Base-by-base conservation (phyloP, 352 stramenopile species). In the Phytophthora hibernalis region DNA sequence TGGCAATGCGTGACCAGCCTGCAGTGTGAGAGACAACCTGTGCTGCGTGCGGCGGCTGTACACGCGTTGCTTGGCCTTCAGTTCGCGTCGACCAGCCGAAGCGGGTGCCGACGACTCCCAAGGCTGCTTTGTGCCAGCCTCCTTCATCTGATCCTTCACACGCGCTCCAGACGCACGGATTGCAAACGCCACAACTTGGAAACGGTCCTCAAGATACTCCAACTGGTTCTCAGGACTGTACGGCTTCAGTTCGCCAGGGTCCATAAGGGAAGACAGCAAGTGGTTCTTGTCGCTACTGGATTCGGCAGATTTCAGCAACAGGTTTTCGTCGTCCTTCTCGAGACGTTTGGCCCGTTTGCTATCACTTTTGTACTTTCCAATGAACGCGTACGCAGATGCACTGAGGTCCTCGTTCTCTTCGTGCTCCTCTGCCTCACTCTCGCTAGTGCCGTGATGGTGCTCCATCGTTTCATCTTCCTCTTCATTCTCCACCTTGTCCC, bases 61-160 rank as follows among this genome's bases (percentile, higher is more conserved):
- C 38, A 97, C 78, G 22, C 85, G 81, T 65, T 94, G 81, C 77
- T 97, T 97, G 10, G 89, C 89, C 66, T 94, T 93, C 22, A 97
- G 79, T 54, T 97, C 89, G 11, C 89, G 73, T 30, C 83, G 72
- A 1, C 89, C 85, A 5, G 87, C 86, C 8, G 75, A 83, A 11
- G 84, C 82, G 5, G 85, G 67, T 12, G 80, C 74, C 5, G 79
- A 94, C 31, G 76, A 80, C 47, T 91, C 85, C 87, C 82, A 95
- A 7, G 83, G 85, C 62, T 92, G 85, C 45, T 93, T 94, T 5
- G 85, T 93, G 18, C 82, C 86, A 20, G 89, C 86, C 54, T 97
- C 89, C 65, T 97, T 97, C 86, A 96, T 95, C 66, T 94, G 85
- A 58, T 94, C 85, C 67, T 97, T 96, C 33, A 97, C 82, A 11